Base-by-base conservation (phyloP, 495 filamentous ascomycete genomes). In the Usnea hakonensis region DNA sequence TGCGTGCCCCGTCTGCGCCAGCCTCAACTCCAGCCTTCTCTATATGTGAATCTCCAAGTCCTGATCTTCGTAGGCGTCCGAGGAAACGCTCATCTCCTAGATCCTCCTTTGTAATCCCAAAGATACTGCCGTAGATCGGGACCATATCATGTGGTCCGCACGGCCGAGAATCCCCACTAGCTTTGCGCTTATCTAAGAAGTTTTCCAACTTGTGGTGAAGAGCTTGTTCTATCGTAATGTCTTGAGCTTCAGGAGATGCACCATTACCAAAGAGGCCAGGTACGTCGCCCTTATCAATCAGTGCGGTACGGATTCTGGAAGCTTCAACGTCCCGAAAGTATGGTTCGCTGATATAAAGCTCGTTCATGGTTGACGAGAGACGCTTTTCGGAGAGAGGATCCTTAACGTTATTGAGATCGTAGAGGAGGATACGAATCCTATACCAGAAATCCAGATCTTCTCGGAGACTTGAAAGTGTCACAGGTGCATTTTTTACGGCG, bases 181-280 rank as follows among this genome's bases (percentile, higher is more conserved):
- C 70, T 57, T 62, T 69, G 36, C 70, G 69, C 63, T 71, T 69
- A 5, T 70, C 67, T 41, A 71, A 64, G 64, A 74, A 71, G 43
- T 62, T 65, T 30, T n/a, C 48, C 23, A 74, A 56, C 26, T 52
- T 58, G 40, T 7, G 19, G 46, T 70, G 61, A 53, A 74, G 64
- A 5, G 64, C 66, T 11, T 66, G 59, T 57, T 72, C 70, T 11
- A 73, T 52, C 26, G 67, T 67, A 55, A 67, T 33, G 43, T 44
- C 28, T 61, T 50, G 60, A 28, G 55, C 57, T 36, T 58, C 53
- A 44, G 44, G 30, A 44, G 53, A 54, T 44, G 48, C 50, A 40
- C 46, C 59, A 36, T 48, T 58, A 44, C 48, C 40, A 60, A 54
- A 55, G 55, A 35, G 17, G 35, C 21, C 55, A 36, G 23, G n/a